Conservation (phyloP, 495 filamentous ascomycete species). For the Hypoxylon trugodes region DNA sequence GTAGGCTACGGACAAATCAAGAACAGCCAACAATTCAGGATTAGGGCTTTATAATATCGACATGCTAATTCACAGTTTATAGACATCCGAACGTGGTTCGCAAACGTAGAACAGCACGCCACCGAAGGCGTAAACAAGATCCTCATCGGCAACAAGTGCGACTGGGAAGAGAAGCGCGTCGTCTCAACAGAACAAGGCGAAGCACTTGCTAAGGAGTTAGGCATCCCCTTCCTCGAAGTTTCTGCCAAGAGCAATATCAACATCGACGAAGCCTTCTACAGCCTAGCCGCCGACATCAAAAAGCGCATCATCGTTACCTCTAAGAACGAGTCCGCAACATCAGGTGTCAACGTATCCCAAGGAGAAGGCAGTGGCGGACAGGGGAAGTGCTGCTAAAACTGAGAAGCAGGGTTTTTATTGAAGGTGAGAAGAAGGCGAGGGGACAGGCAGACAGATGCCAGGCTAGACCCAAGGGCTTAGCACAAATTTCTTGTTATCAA, state of each 20-base stretch:
- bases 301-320: slow-evolving; percentile 89
- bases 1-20: slow-evolving; percentile 3
- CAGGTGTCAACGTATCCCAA: slow-evolving; percentile 72
- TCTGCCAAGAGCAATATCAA: slow-evolving; percentile 99
- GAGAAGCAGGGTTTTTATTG: neutral
- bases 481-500: slow-evolving; percentile 30
- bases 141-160: slow-evolving; percentile 99
- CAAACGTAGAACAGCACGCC: slow-evolving; percentile 98
- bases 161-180: slow-evolving; percentile 98
- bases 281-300: slow-evolving; percentile 95
- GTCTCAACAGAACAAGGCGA: slow-evolving; percentile 94
- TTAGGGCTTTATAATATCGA: neutral
- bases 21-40: neutral
- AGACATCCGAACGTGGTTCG: slow-evolving; percentile 99
- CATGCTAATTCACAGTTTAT: slow-evolving; percentile 28
- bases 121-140: slow-evolving; percentile 99
- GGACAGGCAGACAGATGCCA: slow-evolving; percentile 18
- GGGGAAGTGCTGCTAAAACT: slow-evolving; percentile 85
- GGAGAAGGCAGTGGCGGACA: slow-evolving; percentile 65
- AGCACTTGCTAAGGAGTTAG: slow-evolving; percentile 91
- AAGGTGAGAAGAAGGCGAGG: slow-evolving; percentile 5
- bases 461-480: slow-evolving; percentile 10
- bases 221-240: slow-evolving; percentile 98
- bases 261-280: slow-evolving; percentile 98
- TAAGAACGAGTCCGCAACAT: slow-evolving; percentile 74